Evolutionary conservation across 2,329 filamentous ascomycete species (phyloP), one percentile per base, ranked within the genome.

Genomic region (Aspergillus proliferans): DNA sequence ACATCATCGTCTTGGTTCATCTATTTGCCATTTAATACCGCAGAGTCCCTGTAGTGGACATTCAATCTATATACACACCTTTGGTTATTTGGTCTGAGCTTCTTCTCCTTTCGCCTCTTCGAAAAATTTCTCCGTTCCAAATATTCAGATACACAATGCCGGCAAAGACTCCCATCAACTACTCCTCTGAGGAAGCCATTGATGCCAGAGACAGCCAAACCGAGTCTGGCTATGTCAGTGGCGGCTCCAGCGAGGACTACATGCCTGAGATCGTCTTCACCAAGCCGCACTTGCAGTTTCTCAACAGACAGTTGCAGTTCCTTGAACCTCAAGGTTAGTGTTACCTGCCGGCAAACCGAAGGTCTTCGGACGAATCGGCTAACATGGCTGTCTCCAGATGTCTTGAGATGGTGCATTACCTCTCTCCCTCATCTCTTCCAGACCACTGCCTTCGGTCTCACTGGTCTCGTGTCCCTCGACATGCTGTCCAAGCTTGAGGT

Each of bases 391-490:
- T 12, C 3, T 28, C 26, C 48, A 79, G 92, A 96, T 57, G 86
- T 97, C 61, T 81, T 98, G 52, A 86, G 84, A 73, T 96, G 95
- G 87, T 89, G 86, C 78, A 87, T 92, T 66, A 85, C 87, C 60
- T 86, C 92, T 60, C 86, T 98, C 62, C 93, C 93, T 62, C 86
- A 86, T 66, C 82, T 97, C 41, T 96, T 83, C 74, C 88, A 93
- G 71, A 88, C 87, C 40, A 92, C 88, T 10, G 87, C 88, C 48
- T 92, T 92, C 65, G 87, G 87, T 47, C 73, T 92, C 53, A 88
- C 87, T 1, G 88, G 88, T 40, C 82, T 93, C 30, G 88, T 84
- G 56, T 90, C 87, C 51, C 78, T 93, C 65, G 88, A 94, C 71
- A 91, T 77, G 72, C 65, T 77, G 15, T 76, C 75, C 33, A 76